These are phyloP conservation scores for Zalaria sp. DNA, from an alignment of 2,329 filamentous ascomycete species.

Conservation along the genomic window DNA sequence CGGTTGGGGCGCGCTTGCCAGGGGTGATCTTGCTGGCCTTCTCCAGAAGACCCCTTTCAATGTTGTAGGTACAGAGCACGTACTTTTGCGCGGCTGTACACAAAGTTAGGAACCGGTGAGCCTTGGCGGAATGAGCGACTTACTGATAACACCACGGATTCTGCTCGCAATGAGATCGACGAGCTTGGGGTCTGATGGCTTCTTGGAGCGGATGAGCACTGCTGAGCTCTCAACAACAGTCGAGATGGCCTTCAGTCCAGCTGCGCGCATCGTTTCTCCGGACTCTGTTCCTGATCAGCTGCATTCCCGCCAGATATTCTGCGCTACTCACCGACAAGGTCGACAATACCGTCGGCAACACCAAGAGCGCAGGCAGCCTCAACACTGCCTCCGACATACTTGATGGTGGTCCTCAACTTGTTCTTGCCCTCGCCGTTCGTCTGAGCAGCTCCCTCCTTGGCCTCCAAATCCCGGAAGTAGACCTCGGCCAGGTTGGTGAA, in stretches of 20 bases:
- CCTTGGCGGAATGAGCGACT: conserved; percentile 12
- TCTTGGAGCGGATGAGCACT: conserved; percentile 81
- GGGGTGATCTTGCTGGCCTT: conserved; percentile 68
- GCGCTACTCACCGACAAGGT: conserved; percentile 68
- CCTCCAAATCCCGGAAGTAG: conserved; percentile 72
- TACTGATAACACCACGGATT: conserved; percentile 83
- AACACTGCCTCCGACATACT: conserved; percentile 90
- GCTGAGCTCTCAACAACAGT: conserved; percentile 82
- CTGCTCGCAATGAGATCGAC: conserved; percentile 74
- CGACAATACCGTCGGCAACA: conserved; percentile 92
- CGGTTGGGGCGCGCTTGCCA: conserved; percentile 82
- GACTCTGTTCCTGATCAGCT: conserved; percentile 50
- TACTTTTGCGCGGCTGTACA: conserved; percentile 65
- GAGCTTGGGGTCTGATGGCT: conserved; percentile 63
- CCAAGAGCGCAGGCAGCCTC: conserved; percentile 93
- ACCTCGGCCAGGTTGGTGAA: conserved; percentile 73
- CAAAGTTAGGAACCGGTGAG: neutral
- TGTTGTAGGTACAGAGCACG: conserved; percentile 93
- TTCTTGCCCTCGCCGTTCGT: conserved; percentile 26
- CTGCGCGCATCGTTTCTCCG: conserved; percentile 94
- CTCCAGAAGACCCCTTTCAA: conserved; percentile 54
- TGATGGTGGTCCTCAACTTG: conserved; percentile 74
- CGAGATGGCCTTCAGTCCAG: conserved; percentile 84
- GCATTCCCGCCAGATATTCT: conserved; percentile 3
- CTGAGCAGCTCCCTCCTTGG: conserved; percentile 22